These are phyloP conservation scores for Kwoniella bestiolae DNA, from an alignment of 768 basidiomycete genomes.

Conservation along the genomic window DNA sequence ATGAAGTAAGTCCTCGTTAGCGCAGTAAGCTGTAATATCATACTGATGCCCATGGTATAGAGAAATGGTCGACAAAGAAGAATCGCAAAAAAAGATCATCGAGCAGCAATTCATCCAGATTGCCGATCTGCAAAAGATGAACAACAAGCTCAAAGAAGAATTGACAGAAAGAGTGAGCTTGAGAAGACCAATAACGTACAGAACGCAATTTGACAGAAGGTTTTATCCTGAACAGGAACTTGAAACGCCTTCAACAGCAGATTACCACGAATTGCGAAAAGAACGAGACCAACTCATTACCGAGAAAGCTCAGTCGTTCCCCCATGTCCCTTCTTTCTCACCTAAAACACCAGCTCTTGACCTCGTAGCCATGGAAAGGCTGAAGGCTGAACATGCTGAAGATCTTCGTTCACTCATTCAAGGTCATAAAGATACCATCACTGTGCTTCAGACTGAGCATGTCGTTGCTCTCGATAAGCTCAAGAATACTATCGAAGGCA, in stretches of 20 bases:
- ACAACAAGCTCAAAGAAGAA: slow-evolving; percentile 78
- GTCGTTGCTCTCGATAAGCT: slow-evolving; percentile 22
- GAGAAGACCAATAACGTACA: slow-evolving; percentile 2
- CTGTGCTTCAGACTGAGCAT: slow-evolving; percentile 23
- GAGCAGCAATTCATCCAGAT: slow-evolving; percentile 73
- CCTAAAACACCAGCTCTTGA: background rate
- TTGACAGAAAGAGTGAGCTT: slow-evolving; percentile 60
- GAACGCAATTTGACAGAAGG: slow-evolving; percentile 9
- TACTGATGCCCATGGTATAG: slow-evolving; percentile 59
- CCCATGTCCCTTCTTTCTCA: slow-evolving; percentile 6
- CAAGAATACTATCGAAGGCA: slow-evolving; percentile 7
- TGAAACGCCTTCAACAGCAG: background rate
- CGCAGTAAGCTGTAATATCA: background rate
- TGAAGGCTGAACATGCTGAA: slow-evolving; percentile 46
- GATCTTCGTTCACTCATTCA: slow-evolving; percentile 39
- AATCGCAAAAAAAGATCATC: slow-evolving; percentile 79
- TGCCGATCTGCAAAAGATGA: slow-evolving; percentile 66
- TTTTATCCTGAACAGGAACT: background rate
- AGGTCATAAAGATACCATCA: slow-evolving; percentile 31
- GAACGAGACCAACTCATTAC: slow-evolving; percentile 27
- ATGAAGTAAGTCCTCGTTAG: slow-evolving; percentile 85
- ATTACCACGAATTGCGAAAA: slow-evolving; percentile 67
- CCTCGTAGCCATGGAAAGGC: slow-evolving; percentile 9
- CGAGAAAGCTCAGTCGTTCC: slow-evolving; percentile 28
- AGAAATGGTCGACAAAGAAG: slow-evolving; percentile 97